Evolutionary conservation across 2,329 filamentous ascomycete genomes (phyloP), one percentile per base, ranked within the genome.

Genomic region (Hansfordia pulvinata): DNA sequence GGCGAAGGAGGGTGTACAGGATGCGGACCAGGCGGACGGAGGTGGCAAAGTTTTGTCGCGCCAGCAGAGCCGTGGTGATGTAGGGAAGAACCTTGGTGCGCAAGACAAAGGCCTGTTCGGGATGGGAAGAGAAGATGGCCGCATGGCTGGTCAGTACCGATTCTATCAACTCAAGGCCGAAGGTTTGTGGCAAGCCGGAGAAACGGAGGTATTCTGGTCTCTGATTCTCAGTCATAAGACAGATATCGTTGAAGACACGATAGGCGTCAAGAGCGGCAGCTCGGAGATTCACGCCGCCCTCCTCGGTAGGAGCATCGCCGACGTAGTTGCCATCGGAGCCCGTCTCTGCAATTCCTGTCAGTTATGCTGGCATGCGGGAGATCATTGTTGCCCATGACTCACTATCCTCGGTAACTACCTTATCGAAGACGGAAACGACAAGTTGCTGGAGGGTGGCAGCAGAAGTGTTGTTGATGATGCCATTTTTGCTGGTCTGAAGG

Each of bases 361-460:
- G n/a, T n/a, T n/a, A n/a, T n/a, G n/a, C n/a, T n/a, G n/a, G n/a
- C n/a, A n/a, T n/a, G n/a, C n/a, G n/a, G n/a, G n/a, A n/a, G n/a
- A n/a, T n/a, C n/a, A n/a, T n/a, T n/a, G 25, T 36, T 24, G 51
- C 36, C 8, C 27, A 25, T n/a, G 9, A 62, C 70, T 49, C 53
- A 78, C 76, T 76, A 47, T 94, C 85, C 58, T 94, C 85, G 5
- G 60, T 58, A 1, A 76, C 69, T 2, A 94, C 84, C 49, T 92
- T 90, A 48, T 96, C 90, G 52, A 94, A 96, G 0, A 93, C 80
- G 1, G 82, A 79, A 17, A 90, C 83, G 6, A 96, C 76, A 10
- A 98, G 68, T 50, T 96, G 90, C 52, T 94, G 88, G 28, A 98
- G 60, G 3, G 90, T 96, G n/a, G 90, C 90, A 15, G 88, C 84